Base-by-base conservation (phyloP, 768 basidiomycete genomes). In the Collybiopsis luxurians region DNA sequence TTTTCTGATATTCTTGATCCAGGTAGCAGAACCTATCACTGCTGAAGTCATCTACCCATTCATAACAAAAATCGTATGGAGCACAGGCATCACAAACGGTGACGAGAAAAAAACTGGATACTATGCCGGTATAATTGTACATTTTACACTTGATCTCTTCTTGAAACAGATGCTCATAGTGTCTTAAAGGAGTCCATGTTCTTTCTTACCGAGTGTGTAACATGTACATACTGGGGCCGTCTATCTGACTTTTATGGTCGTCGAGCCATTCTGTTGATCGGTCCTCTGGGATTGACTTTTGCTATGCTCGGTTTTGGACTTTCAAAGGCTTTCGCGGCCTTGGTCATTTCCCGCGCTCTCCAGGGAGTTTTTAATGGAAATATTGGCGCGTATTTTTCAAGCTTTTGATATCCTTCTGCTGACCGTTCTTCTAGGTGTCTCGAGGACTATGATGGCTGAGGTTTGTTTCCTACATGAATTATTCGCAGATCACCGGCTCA, bases 311-410 rank as follows among this genome's bases (percentile, higher is more conserved):
- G 61, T 10, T 72, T 73, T 56, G 71, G 71, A 11, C 48, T 66
- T 28, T 69, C 71, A 2, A 66, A 61, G 34, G 60, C 48, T 3
- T 72, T 69, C 46, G 57, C 50, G 53, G 58, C 62, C 2, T 56
- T 71, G 17, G 61, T 71, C 3, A 21, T 67, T 21, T 68, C 57
- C 38, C 60, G 70, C 1, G 63, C 61, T 26, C 48, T 62, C 10
- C 67, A 70, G 31, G 71, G 71, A 9, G 65, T 64, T 11, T 65
- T 72, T 21, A 71, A 69, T 59, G 71, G 72, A 2, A 69, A 71
- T 38, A 66, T 72, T 4, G 70, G 69, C 57, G 52, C 19, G 52
- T 30, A 23, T 23, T 30, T 51, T 0, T 12, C 36, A 7, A 19
- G 11, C 34, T 26, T 6, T 15, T 4, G 17, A 6, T 2, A 1